Conservation (phyloP, 2,329 filamentous ascomycete species). For the Scedosporium boydii region DNA sequence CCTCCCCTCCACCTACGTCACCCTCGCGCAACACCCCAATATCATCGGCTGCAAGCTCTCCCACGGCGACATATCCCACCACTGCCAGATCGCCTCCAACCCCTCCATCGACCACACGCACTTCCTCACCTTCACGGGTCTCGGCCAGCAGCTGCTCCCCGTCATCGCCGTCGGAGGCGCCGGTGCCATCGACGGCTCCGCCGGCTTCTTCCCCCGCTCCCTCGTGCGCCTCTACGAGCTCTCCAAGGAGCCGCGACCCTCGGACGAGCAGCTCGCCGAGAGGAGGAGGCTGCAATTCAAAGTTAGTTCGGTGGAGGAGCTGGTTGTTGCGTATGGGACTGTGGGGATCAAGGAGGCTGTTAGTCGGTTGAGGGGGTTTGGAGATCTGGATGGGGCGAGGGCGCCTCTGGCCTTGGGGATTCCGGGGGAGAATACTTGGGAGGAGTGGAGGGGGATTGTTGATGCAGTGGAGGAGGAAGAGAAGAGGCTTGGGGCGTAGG, state of each 20-base stretch:
- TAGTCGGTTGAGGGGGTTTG: constrained; percentile 47
- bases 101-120: constrained; percentile 47
- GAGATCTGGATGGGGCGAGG: constrained; percentile 48
- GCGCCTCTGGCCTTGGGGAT: constrained; percentile 50
- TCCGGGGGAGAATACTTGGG: constrained; percentile 48
- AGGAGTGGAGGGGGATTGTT: constrained; percentile 36
- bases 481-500: constrained; percentile 13
- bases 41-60: constrained; percentile 63
- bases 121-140: constrained; percentile 54
- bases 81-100: constrained; percentile 49
- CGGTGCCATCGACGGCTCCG: constrained; percentile 53
- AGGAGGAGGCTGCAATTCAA: constrained; percentile 49
- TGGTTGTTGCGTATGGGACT: constrained; percentile 49
- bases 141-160: constrained; percentile 56
- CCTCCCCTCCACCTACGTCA: constrained; percentile 44
- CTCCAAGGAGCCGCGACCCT: constrained; percentile 17
- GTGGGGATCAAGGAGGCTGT: constrained; percentile 58
- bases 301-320: constrained; percentile 51
- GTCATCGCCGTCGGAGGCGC: constrained; percentile 48
- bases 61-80: constrained; percentile 56
- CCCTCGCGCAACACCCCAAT: constrained; percentile 51
- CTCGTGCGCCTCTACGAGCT: constrained; percentile 49
- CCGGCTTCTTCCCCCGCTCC: constrained; percentile 53
- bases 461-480: constrained; percentile 34
- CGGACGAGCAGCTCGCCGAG: constrained; percentile 34